Evolutionary conservation across 1,284 basidiomycete species (phyloP).

Genomic region (Irpex sp.): DNA sequence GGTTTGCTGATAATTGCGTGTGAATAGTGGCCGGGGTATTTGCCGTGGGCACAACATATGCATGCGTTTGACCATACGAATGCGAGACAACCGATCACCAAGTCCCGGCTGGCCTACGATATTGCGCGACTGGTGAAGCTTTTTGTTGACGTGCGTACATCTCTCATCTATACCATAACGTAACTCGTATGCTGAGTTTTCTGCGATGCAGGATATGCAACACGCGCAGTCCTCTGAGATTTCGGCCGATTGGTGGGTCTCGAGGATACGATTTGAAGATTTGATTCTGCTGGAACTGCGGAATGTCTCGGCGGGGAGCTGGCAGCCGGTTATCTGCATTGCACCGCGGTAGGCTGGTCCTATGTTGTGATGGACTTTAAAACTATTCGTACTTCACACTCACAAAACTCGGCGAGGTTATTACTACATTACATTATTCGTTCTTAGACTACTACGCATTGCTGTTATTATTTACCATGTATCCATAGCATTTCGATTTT

Average conservation of each 20-base stretch:
- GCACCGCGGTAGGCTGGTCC: background rate
- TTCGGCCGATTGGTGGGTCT: conserved; percentile 7
- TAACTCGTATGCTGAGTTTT: too few relatives aligned
- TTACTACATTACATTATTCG: too few relatives aligned
- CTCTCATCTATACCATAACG: background rate
- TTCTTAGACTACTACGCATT: too few relatives aligned
- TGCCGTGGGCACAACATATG: background rate
- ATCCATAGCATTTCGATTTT: too few relatives aligned
- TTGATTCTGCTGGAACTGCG: conserved; percentile 6
- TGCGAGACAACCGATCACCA: background rate
- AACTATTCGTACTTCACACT: background rate
- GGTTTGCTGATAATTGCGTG: background rate
- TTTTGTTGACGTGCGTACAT: background rate
- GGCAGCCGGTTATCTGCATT: conserved; percentile 8
- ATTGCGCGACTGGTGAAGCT: background rate
- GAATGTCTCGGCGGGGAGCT: conserved; percentile 6
- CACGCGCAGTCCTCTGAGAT: conserved; percentile 1
- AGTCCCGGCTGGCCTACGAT: background rate
- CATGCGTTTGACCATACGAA: background rate
- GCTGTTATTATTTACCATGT: too few relatives aligned
- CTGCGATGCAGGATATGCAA: background rate
- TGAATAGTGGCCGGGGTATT: background rate
- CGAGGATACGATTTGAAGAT: background rate
- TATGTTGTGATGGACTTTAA: background rate
- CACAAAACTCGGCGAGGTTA: too few relatives aligned